These are phyloP conservation scores for Hymenoscyphus linearis DNA, from an alignment of 2,329 filamentous ascomycete species.

Conservation along the genomic window DNA sequence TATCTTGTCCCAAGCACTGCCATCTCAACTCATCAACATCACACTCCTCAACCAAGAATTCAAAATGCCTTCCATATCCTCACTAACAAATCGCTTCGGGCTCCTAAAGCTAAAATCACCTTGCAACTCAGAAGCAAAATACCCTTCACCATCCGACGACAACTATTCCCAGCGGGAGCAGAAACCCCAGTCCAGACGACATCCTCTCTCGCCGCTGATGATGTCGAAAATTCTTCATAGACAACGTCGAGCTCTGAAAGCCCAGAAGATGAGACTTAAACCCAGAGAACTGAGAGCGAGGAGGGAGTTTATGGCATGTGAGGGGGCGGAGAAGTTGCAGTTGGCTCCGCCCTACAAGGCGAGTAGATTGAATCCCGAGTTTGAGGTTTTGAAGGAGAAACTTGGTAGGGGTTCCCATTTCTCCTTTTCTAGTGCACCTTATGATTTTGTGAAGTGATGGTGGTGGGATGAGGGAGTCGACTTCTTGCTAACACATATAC, in stretches of 20 bases:
- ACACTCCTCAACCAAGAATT: not conserved
- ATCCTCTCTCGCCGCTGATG: not conserved
- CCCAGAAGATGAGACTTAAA: not conserved
- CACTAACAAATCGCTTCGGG: not conserved
- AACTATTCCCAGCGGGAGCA: too few species aligned
- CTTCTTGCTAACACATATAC: not conserved
- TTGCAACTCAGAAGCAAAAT: not conserved
- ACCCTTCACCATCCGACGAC: too few species aligned
- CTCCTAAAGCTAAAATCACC: not conserved
- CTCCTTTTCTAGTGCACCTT: not conserved
- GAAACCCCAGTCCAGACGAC: too few species aligned
- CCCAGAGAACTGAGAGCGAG: not conserved
- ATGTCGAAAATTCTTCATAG: not conserved
- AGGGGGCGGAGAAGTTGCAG: not conserved
- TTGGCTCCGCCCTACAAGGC: not conserved
- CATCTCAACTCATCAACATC: not conserved
- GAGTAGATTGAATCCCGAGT: not conserved
- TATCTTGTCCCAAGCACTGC: not conserved
- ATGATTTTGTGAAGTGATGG: too few species aligned
- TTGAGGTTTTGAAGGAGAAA: not conserved
- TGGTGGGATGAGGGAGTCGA: too few species aligned
- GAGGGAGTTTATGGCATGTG: not conserved
- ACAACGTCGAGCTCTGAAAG: not conserved
- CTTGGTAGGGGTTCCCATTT: not conserved
- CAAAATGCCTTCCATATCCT: not conserved